Evolutionary conservation across 257 asterid species (phyloP), one percentile per base, ranked within the genome.

Genomic region (Forsythia viridissima): DNA sequence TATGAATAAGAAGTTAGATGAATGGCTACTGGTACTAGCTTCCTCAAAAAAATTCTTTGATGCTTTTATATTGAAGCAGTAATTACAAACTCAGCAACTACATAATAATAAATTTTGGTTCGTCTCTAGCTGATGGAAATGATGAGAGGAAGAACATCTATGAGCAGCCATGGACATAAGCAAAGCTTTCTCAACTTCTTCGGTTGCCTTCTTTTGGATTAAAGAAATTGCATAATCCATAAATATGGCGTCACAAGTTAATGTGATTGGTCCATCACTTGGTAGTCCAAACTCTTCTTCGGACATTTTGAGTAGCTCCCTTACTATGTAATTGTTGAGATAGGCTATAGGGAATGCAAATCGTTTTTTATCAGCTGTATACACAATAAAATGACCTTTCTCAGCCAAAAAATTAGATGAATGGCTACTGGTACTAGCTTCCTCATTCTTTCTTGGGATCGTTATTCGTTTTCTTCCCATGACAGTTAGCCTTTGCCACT

Each of bases 311-410:
- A 83, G 57, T 3, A 83, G 76, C 20, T 85, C 80, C 71, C 70
- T 70, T 41, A 81, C 75, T 18, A 65, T 39, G 8, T 0, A 43
- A 0, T 77, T 73, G 81, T 75, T 73, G 15, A 87, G 86, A 20
- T 79, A 79, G 37, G 67, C 6, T 8, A 88, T 71, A 0, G 86
- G 91, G 72, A 86, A 52, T 0, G 80, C 69, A 46, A 77, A 85
- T 51, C 84, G 76, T 20, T 73, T 69, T 71, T 81, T 41, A 71
- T 88, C 88, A 24, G 15, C 9, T 20, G 89, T 77, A 59, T 81
- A 85, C 15, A 85, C 74, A 1, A 82, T 70, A 76, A 88, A 80
- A 67, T 84, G 72, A 18, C 91, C 91, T 70, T 83, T 88, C 30
- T 66, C 75, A n/a, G 82, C 77, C 8, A 42, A 12, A 0, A 2